These are phyloP conservation scores for Argentina anserina DNA, from an alignment of 306 rosid species.

Conservation along the genomic window DNA sequence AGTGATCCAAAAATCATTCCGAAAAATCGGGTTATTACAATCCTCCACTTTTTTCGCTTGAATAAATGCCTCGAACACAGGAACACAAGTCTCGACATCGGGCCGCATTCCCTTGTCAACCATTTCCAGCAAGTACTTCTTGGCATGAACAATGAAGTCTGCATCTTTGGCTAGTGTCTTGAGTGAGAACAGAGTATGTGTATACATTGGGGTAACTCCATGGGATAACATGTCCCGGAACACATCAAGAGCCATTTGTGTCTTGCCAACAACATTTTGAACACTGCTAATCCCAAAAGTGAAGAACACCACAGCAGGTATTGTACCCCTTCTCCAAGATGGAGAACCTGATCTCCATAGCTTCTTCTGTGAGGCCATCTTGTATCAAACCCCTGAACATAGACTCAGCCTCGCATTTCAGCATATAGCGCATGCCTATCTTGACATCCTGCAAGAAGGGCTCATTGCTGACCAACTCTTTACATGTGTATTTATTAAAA, in stretches of 20 bases:
- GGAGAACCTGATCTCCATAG: background rate
- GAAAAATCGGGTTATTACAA: no score
- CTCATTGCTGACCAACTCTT: no score
- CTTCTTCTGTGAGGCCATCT: constrained; percentile 2
- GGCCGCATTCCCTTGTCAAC: constrained; percentile 59
- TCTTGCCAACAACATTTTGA: background rate
- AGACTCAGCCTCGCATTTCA: no score
- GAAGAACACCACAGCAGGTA: constrained; percentile 40
- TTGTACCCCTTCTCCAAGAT: constrained; percentile 11
- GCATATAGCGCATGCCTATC: no score
- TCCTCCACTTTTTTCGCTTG: constrained; percentile 18
- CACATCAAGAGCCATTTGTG: background rate
- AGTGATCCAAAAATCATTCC: no score
- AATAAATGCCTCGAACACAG: constrained; percentile 51
- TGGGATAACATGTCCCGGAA: background rate
- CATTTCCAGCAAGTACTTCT: constrained; percentile 57
- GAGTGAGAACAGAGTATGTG: constrained; percentile 53
- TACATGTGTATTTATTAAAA: no score
- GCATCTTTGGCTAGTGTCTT: constrained; percentile 43
- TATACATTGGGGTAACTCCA: constrained; percentile 56
- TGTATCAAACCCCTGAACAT: constrained; percentile 5
- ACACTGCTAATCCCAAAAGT: background rate
- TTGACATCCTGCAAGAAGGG: no score
- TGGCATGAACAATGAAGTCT: constrained; percentile 41
- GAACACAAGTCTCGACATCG: constrained; percentile 47